Base-by-base conservation (phyloP, 441 rosid genomes). In the Euphorbia schlechtendalii region DNA sequence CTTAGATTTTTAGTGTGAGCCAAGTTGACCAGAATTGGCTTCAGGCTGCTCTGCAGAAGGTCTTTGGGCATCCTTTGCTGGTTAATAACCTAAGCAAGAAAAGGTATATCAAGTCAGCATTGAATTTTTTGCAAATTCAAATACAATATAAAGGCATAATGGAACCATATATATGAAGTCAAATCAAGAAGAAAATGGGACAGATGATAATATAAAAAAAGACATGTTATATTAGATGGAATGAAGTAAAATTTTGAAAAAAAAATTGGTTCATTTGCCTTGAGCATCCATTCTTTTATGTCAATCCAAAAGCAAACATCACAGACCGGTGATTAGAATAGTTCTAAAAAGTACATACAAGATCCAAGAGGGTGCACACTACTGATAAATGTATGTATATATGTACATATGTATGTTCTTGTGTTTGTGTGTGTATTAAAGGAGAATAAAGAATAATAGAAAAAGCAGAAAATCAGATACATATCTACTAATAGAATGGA, bases 51-150 rank as follows among this genome's bases (percentile, higher is more conserved):
- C 84, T 92, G 98, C 61, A 95, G 83, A 84, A 95, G 97, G 71
- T 95, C 99, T 77, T 92, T 95, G 49, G 99, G 99, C 97, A 95
- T 88, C 74, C 92, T 83, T 76, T 88, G 95, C 78, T 95, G 99
- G 84, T 81, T 89, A 68, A 89, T 92, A 66, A 92, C 99, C 99
- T 95, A 76, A 66, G 71, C 8, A 69, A 66, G 72, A 74, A 25
- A 46, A 71, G 6, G 40, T 8, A 53, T 17, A 45, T 32, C 22
- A 55, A 43, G 32, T 45, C 8, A 66, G 48, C 46, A 40, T 49
- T 25, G 12, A 1, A 22, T 40, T 5, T 43, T 22, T 28, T 5
- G 0, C 9, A 17, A 11, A 30, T 64, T 11, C 14, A 10, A 49
- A 30, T 49, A 7, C 5, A 22, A 54, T 3, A 40, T 51, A 36